Base-by-base conservation (phyloP, 1,139 yeast genomes). In the Meyerozyma sp. region DNA sequence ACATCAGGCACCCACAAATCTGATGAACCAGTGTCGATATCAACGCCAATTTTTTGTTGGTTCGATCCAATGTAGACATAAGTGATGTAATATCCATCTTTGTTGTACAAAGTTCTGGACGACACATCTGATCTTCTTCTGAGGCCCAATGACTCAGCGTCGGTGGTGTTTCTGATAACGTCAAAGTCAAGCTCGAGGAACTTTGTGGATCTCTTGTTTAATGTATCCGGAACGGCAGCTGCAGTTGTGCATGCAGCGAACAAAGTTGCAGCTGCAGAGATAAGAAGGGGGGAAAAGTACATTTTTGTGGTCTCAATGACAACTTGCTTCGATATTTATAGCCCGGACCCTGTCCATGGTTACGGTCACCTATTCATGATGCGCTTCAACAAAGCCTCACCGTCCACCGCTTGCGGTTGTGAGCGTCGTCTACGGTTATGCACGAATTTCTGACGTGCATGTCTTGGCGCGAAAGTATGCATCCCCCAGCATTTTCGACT, bases 11-110 rank as follows among this genome's bases (percentile, higher is more conserved):
- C 47, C 59, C 60, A 57, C 41, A 57, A 49, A 39, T 58, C 62
- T 14, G 59, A 54, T 28, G 55, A 50, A 9, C 61, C 60, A 9
- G 61, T 58, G 42, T 58, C 62, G 20, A 57, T 40, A 32, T 47
- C 43, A 8, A 55, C 58, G 23, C 29, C 32, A n/a, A 51, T 44
- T 6, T 35, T 25, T 23, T 46, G 49, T 4, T 45, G 44, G 16
- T 51, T 36, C 20, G 56, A 46, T 16, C 37, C 37, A 34, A 34
- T 10, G 14, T 34, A 34, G 11, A 34, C 5, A 13, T 34, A 34
- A 14, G 37, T 13, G 26, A 34, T 9, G 37, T 34, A 34, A 13
- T 20, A 34, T 5, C 26, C 37, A 16, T 10, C 5, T 21, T 34
- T 8, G 37, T 18, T 18, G 8, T 20, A 20, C 37, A 34, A 34